Base-by-base conservation (phyloP, 176 grass and related monocot genomes). In the Hordeum marinum region DNA sequence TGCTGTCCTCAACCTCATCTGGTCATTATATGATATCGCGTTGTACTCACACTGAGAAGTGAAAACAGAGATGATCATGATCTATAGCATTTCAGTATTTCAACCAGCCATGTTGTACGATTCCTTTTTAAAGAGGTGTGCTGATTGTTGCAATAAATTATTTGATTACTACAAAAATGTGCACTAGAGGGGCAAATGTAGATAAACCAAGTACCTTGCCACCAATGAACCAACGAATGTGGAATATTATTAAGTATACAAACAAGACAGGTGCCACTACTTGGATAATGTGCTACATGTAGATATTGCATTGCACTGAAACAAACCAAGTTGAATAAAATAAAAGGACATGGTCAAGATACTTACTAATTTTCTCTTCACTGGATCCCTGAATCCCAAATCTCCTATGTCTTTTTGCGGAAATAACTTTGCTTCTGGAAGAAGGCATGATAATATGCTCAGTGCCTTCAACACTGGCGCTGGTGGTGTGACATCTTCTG, bases 401-500 rank as follows among this genome's bases (percentile, higher is more conserved):
- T 98, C 83, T 83, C 96, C 96, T 55, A 95, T 78, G 94, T 98
- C 93, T 70, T 98, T 94, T 76, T 91, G 91, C 3, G 96, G 96
- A 81, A 98, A 98, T 78, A 95, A 63, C 70, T 98, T 98, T 0
- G 93, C 93, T 88, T 98, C 91, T 67, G 96, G 96, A 88, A 98
- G 81, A 92, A 98, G 63, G 78, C 91, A 94, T 40, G 96, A 98
- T 83, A 94, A 79, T 45, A 98, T 86, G 82, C 75, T 84, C 83
- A 98, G 76, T 60, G 64, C 96, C 83, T 94, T 98, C 83, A 98
- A 72, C 72, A 98, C 81, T 50, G 75, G 88, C 9, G 63, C 93
- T 17, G 96, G 88, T 71, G 96, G 96, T 80, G 93, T 98, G 62
- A 98, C 96, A 60, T 98, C 96, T 86, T 94, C 93, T 92, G 96